Percentiles rank a stretch among this genome's conserved stretches.
phyloP scores from a whole-genome alignment of 2,329 filamentous ascomycete species.

The Zopfia rhizophila region DNA sequence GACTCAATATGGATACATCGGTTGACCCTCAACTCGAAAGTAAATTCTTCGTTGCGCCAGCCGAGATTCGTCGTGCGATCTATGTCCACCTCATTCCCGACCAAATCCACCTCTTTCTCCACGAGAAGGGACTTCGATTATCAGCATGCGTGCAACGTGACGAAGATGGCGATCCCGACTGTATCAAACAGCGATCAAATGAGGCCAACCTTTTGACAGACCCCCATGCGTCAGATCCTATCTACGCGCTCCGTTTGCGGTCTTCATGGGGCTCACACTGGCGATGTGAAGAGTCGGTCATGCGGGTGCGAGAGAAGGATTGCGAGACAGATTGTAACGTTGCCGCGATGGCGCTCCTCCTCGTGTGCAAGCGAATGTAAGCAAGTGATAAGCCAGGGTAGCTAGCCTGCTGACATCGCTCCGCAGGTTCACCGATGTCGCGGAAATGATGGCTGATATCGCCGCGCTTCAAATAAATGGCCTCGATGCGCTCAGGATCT shows the following conservation, averaged over 20 bases:
- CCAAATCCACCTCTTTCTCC: conserved; percentile 11
- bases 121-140: conserved; percentile 6
- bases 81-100: conserved; percentile 19
- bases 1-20: conserved; percentile 10
- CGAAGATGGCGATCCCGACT: conserved; percentile 9
- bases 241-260: conserved; percentile 18
- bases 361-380: conserved; percentile 20
- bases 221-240: conserved; percentile 7
- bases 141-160: conserved; percentile 4
- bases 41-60: conserved; percentile 15
- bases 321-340: conserved; percentile 1
- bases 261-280: conserved; percentile 28
- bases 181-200: conserved; percentile 8
- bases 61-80: conserved; percentile 20
- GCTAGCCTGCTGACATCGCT: conserved; percentile 11
- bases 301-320: conserved; percentile 4
- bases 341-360: conserved; percentile 10
- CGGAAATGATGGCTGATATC: conserved; percentile 15
- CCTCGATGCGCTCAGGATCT: conserved; percentile 10
- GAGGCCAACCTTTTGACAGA: not conserved
- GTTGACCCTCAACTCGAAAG: conserved; percentile 14
- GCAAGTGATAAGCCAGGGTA: conserved; percentile 6
- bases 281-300: conserved; percentile 25
- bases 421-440: conserved; percentile 19
- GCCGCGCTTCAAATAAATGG: conserved; percentile 14